These are phyloP conservation scores for Kluyveromyces sp. DNA, from an alignment of 1,139 yeast species.

Conservation along the genomic window DNA sequence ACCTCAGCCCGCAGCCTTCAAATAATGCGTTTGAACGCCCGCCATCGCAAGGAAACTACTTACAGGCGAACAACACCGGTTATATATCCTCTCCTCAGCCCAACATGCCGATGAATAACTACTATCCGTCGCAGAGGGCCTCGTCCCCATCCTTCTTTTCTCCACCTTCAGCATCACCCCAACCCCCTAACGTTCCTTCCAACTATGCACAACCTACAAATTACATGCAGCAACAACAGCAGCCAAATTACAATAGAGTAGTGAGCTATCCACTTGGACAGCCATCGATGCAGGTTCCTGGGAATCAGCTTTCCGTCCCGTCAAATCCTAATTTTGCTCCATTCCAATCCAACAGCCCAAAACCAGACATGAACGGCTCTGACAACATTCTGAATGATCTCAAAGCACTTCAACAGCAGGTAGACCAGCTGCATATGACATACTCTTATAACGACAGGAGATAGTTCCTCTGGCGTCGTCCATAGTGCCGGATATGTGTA, in stretches of 20 bases:
- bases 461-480: neutral
- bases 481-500: too few species aligned
- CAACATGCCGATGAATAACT: conserved; percentile 24
- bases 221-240: conserved; percentile 15
- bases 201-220: conserved; percentile 10
- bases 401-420: conserved; percentile 58
- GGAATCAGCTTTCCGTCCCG: neutral
- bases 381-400: conserved; percentile 50
- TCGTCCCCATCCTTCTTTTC: conserved; percentile 21
- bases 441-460: conserved; percentile 12
- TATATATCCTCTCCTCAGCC: conserved; percentile 19
- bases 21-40: neutral
- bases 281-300: neutral
- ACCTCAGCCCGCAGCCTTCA: conserved; percentile 6
- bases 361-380: conserved; percentile 2
- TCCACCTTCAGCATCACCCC: neutral
- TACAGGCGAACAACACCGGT: neutral
- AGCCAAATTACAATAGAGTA: conserved; percentile 1
- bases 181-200: conserved; percentile 7
- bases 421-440: conserved; percentile 39
- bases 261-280: neutral
- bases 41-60: neutral
- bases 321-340: neutral
- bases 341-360: conserved; percentile 2
- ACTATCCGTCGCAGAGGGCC: conserved; percentile 24